phyloP scores from a whole-genome alignment of 2,329 filamentous ascomycete species.

The Aspergillus caelatus region DNA sequence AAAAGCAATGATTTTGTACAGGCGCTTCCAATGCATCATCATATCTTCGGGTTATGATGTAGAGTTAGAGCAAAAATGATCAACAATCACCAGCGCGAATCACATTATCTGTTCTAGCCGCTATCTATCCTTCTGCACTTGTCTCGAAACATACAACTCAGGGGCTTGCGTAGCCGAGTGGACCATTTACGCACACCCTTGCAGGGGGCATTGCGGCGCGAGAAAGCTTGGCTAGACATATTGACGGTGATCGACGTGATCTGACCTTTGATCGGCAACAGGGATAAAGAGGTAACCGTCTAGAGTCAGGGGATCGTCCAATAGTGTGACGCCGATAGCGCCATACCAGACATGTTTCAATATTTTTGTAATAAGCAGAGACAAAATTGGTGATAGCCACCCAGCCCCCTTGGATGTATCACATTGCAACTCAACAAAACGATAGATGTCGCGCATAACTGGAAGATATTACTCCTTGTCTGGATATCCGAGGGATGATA shows the following conservation, averaged over 20 bases:
- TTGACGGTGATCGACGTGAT: slow-evolving; percentile 2
- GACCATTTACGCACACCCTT: slow-evolving; percentile 7
- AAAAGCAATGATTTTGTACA: too few species aligned
- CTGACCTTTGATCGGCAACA: background rate
- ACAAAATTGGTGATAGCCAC: background rate
- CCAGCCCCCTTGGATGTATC: background rate
- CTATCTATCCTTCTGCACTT: background rate
- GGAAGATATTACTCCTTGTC: background rate
- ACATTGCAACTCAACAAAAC: background rate
- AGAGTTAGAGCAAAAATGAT: background rate
- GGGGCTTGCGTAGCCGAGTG: background rate
- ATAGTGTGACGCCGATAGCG: slow-evolving; percentile 5
- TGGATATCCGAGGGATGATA: background rate
- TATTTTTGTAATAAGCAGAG: background rate
- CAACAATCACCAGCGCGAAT: background rate
- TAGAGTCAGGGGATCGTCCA: background rate
- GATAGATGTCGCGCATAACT: background rate
- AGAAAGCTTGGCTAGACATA: slow-evolving; percentile 8
- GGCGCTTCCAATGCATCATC: background rate
- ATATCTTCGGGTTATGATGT: background rate
- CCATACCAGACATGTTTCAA: slow-evolving; percentile 1
- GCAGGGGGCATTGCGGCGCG: background rate
- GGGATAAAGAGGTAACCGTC: background rate
- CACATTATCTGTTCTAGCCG: background rate
- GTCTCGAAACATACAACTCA: background rate